Conservation (phyloP, 2,329 filamentous ascomycete species). For the Ascocoryne sarcoides region DNA sequence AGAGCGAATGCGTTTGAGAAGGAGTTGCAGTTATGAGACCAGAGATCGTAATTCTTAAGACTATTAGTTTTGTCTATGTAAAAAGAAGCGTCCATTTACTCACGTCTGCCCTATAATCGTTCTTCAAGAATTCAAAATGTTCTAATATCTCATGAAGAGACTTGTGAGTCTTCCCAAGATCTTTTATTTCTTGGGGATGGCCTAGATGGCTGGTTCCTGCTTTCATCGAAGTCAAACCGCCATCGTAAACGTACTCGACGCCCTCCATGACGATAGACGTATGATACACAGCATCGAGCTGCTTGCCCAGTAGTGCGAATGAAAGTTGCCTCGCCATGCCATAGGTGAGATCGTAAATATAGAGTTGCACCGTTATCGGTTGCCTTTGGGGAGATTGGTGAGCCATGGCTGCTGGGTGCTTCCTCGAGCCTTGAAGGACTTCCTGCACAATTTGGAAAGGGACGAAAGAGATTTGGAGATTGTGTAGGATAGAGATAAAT, state of each 20-base stretch:
- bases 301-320: conserved; percentile 49
- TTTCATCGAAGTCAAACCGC: conserved; percentile 71
- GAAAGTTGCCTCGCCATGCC: conserved; percentile 42
- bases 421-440: not conserved
- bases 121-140: conserved; percentile 74
- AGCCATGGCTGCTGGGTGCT: too few species aligned
- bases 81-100: too few species aligned
- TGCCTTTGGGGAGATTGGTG: too few species aligned
- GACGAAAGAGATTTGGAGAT: not conserved
- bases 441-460: not conserved
- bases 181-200: conserved; percentile 65
- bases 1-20: conserved; percentile 89
- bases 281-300: conserved; percentile 91
- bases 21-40: conserved; percentile 93
- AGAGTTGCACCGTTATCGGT: conserved; percentile 62
- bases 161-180: conserved; percentile 68
- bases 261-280: conserved; percentile 78
- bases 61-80: conserved; percentile 4
- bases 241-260: conserved; percentile 87
- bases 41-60: conserved; percentile 72
- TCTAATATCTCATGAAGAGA: conserved; percentile 76
- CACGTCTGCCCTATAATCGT: conserved; percentile 64
- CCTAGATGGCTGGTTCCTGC: conserved; percentile 85
- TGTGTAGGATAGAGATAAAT: not conserved
- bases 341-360: conserved; percentile 69